Evolutionary conservation across 768 basidiomycete species (phyloP).

Genomic region (Termitomyces sp.): DNA sequence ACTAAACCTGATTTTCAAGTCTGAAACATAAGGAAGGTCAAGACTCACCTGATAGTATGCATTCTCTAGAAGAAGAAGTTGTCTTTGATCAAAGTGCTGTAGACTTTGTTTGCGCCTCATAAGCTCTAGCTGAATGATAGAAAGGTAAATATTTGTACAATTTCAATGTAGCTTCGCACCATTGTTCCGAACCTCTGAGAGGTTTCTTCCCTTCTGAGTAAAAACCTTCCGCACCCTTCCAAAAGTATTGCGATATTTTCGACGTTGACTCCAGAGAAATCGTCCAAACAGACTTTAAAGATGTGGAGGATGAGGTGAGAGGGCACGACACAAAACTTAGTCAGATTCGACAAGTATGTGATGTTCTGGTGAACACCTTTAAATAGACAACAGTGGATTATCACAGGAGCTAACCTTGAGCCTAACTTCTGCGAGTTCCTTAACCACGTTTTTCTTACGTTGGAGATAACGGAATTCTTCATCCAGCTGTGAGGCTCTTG

Average conservation of each 20-base stretch:
- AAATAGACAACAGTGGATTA: neutral
- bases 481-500: slow-evolving; percentile 60
- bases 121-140: slow-evolving; percentile 60
- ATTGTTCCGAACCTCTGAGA: slow-evolving; percentile 82
- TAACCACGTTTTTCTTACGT: slow-evolving; percentile 88
- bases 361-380: slow-evolving; percentile 60
- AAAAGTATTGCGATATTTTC: slow-evolving; percentile 90
- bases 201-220: slow-evolving; percentile 86
- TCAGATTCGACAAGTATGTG: slow-evolving; percentile 82
- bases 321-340: slow-evolving; percentile 94
- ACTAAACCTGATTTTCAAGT: slow-evolving; percentile 41
- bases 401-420: slow-evolving; percentile 56
- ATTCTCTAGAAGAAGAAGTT: slow-evolving; percentile 88
- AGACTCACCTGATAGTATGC: slow-evolving; percentile 88
- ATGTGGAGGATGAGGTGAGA: slow-evolving; percentile 90
- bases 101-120: slow-evolving; percentile 93
- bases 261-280: slow-evolving; percentile 88
- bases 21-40: neutral
- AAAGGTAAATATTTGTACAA: neutral
- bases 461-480: slow-evolving; percentile 97
- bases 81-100: slow-evolving; percentile 90
- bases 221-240: slow-evolving; percentile 91
- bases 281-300: slow-evolving; percentile 96
- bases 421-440: slow-evolving; percentile 82
- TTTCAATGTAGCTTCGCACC: slow-evolving; percentile 40